These are phyloP conservation scores for Vitis hybrid DNA, from an alignment of 177 flowering plant species.

Conservation along the genomic window DNA sequence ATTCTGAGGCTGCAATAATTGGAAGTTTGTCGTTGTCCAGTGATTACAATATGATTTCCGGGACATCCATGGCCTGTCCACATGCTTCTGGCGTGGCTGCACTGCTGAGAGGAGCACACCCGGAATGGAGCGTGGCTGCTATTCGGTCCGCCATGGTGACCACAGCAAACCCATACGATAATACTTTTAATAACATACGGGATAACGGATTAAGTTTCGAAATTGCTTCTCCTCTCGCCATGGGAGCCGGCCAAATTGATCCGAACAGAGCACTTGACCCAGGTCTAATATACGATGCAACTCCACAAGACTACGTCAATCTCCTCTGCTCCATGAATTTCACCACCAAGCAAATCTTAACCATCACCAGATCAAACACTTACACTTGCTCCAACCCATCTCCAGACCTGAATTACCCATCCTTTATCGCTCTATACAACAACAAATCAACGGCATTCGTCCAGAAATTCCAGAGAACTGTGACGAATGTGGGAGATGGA, in stretches of 20 bases:
- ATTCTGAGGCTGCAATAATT: conserved; percentile 2
- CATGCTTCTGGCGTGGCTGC: conserved; percentile 66
- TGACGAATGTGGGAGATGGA: conserved; percentile 32
- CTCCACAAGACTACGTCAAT: conserved; percentile 44
- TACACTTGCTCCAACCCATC: conserved; percentile 30
- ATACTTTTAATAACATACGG: conserved; percentile 28
- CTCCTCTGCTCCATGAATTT: conserved; percentile 48
- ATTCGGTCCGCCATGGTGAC: conserved; percentile 72
- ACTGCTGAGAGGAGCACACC: conserved; percentile 50
- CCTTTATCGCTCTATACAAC: conserved; percentile 34
- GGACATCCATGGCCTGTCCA: conserved; percentile 76
- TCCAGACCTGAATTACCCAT: conserved; percentile 55
- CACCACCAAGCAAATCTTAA: conserved; percentile 37
- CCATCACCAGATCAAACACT: conserved; percentile 36
- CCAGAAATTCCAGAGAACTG: conserved; percentile 21
- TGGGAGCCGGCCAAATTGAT: conserved; percentile 62
- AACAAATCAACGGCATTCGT: neutral
- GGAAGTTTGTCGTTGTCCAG: conserved; percentile 15
- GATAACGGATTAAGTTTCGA: conserved; percentile 15
- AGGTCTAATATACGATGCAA: conserved; percentile 58
- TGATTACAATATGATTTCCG: conserved; percentile 39
- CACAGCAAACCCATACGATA: conserved; percentile 42
- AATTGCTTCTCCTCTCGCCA: conserved; percentile 32
- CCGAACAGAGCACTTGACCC: conserved; percentile 69
- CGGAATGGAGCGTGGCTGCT: conserved; percentile 63